Percentiles rank a stretch among this genome's conserved stretches.
phyloP scores from a whole-genome alignment of 306 rosid genomes.

The Oxytropis ochrocephala region DNA sequence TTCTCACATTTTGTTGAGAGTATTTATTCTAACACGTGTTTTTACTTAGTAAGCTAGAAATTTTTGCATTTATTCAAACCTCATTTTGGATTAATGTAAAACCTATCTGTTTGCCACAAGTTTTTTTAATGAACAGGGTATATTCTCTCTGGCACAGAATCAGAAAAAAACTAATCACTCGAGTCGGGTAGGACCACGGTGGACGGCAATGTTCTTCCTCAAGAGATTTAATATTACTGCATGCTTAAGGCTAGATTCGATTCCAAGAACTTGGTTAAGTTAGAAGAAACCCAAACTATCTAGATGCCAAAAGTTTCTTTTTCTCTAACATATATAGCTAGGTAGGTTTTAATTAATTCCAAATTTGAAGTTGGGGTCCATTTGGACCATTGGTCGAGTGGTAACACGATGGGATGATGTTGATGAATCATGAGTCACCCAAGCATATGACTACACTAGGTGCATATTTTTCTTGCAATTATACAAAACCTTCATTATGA shows the following conservation, averaged over 20 bases:
- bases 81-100: background rate
- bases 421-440: background rate
- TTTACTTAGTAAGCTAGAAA: background rate
- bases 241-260: too few relatives aligned
- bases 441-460: background rate
- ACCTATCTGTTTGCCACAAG: background rate
- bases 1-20: too few relatives aligned
- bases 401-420: slow-evolving; percentile 5
- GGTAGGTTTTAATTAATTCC: background rate
- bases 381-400: slow-evolving; percentile 18
- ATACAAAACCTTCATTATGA: background rate
- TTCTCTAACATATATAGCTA: background rate
- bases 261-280: too few relatives aligned
- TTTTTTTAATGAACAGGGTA: too few relatives aligned
- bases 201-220: too few relatives aligned
- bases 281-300: too few relatives aligned
- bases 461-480: background rate
- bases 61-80: background rate
- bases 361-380: slow-evolving; percentile 11
- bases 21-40: background rate
- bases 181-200: too few relatives aligned
- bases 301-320: too few relatives aligned
- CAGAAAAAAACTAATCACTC: too few relatives aligned
- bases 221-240: too few relatives aligned
- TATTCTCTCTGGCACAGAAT: too few relatives aligned